These are phyloP conservation scores for Monoraphidium neglectum DNA, from an alignment of 139 green algal genomes.

Conservation along the genomic window DNA sequence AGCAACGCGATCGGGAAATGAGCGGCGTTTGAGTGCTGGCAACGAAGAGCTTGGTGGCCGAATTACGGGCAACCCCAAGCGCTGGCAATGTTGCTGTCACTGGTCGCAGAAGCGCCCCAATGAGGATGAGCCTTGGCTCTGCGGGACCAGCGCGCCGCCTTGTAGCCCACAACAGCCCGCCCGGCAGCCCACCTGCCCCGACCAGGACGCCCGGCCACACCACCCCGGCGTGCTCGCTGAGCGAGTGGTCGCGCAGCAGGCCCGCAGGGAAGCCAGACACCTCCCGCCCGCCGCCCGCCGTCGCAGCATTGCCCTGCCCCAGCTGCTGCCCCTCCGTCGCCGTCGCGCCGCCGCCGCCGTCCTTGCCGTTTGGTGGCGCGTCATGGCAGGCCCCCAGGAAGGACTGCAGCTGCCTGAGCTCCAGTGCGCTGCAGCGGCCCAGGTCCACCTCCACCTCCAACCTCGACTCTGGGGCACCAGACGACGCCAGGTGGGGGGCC, in stretches of 20 bases:
- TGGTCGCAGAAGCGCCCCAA: too few species aligned
- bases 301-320: neutral
- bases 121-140: too few species aligned
- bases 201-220: conserved; percentile 14
- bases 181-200: neutral
- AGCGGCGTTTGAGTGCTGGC: too few species aligned
- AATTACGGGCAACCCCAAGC: too few species aligned
- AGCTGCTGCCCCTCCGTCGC: neutral
- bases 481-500: too few species aligned
- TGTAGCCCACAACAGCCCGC: too few species aligned
- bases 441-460: conserved; percentile 22
- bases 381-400: conserved; percentile 22
- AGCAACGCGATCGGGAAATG: too few species aligned
- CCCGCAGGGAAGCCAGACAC: conserved; percentile 17
- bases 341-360: neutral
- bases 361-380: neutral
- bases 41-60: too few species aligned
- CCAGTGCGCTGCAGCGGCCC: conserved; percentile 21
- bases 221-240: conserved; percentile 17
- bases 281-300: conserved; percentile 1
- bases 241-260: neutral
- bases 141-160: too few species aligned
- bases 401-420: conserved; percentile 31
- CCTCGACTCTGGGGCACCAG: too few species aligned
- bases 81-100: too few species aligned